phyloP scores from a whole-genome alignment of 805 yeast species.

The Barnettozyma vustinii region DNA sequence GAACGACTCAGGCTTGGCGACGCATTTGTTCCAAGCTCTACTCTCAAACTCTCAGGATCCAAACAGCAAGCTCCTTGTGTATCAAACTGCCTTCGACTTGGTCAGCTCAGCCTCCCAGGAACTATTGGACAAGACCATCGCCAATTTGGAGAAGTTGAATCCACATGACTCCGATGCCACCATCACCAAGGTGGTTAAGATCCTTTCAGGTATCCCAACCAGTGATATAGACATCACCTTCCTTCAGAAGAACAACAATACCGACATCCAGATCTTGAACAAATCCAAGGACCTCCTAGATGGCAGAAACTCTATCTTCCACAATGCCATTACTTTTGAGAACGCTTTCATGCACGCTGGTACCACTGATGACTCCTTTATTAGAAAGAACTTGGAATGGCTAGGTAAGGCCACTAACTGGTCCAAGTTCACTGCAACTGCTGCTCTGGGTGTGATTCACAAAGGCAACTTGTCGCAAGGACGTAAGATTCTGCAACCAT shows the following conservation, averaged over 20 bases:
- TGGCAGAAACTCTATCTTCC: conserved; percentile 90
- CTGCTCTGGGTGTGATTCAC: conserved; percentile 95
- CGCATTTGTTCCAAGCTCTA: conserved; percentile 58
- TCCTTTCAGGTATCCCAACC: conserved; percentile 88
- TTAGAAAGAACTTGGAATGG: conserved; percentile 91
- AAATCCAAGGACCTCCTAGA: conserved; percentile 78
- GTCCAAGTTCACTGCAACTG: conserved; percentile 97
- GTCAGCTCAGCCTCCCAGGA: conserved; percentile 91
- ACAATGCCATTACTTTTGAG: conserved; percentile 90
- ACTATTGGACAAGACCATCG: conserved; percentile 54
- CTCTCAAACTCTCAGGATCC: conserved; percentile 34
- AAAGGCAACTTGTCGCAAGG: conserved; percentile 93
- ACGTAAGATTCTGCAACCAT: conserved; percentile 78
- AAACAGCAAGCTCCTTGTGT: conserved; percentile 55
- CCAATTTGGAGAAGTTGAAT: conserved; percentile 30
- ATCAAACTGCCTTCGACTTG: conserved; percentile 92
- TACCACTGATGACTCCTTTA: conserved; percentile 90
- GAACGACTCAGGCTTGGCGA: conserved; percentile 70
- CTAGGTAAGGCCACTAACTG: conserved; percentile 95
- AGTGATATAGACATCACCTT: conserved; percentile 91
- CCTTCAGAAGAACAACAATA: conserved; percentile 76
- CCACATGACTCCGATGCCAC: conserved; percentile 23
- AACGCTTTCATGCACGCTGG: conserved; percentile 96
- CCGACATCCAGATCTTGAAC: conserved; percentile 77
- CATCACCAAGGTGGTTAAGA: conserved; percentile 48